Evolutionary conservation across 306 rosid genomes (phyloP).

Genomic region (Vigna reflexopilosa): DNA sequence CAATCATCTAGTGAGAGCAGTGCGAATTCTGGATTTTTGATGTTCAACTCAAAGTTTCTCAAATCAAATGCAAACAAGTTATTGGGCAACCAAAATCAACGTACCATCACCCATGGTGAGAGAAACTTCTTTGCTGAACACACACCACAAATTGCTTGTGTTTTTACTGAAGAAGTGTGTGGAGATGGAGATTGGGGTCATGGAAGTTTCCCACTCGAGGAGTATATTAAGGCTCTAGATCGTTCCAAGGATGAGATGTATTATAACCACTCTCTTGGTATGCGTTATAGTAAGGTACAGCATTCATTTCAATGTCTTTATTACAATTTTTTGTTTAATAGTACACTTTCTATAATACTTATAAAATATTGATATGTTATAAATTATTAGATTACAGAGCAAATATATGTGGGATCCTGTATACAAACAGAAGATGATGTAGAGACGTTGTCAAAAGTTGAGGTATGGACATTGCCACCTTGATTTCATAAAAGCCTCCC

Average conservation of each 20-base stretch:
- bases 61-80: conserved; percentile 66
- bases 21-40: conserved; percentile 75
- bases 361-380: conserved; percentile 38
- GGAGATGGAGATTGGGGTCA: conserved; percentile 93
- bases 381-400: conserved; percentile 81
- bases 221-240: conserved; percentile 78
- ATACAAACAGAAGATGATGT: conserved; percentile 86
- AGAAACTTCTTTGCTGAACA: conserved; percentile 53
- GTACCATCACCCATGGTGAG: conserved; percentile 57
- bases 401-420: conserved; percentile 89
- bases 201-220: conserved; percentile 91
- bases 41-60: conserved; percentile 76
- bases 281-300: conserved; percentile 88
- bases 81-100: conserved; percentile 60
- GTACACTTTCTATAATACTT: neutral
- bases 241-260: conserved; percentile 85
- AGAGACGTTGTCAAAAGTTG: conserved; percentile 67
- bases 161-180: conserved; percentile 74
- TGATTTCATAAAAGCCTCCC: conserved; percentile 27
- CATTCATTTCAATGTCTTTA: conserved; percentile 34
- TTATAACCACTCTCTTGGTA: conserved; percentile 86
- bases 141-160: conserved; percentile 60
- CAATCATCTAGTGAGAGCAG: conserved; percentile 59
- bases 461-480: conserved; percentile 51
- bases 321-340: conserved; percentile 21